phyloP scores from a whole-genome alignment of 805 yeast genomes.

The Nakazawaea molendinolei region DNA sequence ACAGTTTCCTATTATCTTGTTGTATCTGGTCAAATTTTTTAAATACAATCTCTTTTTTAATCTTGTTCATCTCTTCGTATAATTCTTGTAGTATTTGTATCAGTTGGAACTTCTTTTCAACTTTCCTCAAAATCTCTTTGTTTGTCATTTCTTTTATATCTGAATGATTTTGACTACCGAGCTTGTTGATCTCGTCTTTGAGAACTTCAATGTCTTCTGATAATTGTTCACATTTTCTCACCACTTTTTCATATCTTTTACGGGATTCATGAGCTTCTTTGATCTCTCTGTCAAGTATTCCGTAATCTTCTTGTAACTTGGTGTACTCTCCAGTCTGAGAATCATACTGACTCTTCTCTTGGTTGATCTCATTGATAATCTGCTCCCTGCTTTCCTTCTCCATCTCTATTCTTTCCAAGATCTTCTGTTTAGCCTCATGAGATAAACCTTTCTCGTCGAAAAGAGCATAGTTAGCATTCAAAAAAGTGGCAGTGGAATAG shows the following conservation, averaged over 20 bases:
- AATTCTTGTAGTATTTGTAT: slow-evolving; percentile 17
- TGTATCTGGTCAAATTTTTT: slow-evolving; percentile 28
- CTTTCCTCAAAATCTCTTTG: slow-evolving; percentile 24
- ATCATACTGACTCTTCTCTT: slow-evolving; percentile 14
- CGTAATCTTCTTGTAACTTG: slow-evolving; percentile 11
- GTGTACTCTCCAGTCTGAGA: slow-evolving; percentile 12
- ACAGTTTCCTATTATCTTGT: slow-evolving; percentile 28
- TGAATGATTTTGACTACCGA: slow-evolving; percentile 25
- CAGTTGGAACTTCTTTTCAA: slow-evolving; percentile 18
- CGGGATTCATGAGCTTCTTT: slow-evolving; percentile 15
- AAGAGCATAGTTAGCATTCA: slow-evolving; percentile 20
- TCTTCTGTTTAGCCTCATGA: slow-evolving; percentile 18
- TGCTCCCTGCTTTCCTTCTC: slow-evolving; percentile 8
- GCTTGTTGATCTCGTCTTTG: slow-evolving; percentile 32
- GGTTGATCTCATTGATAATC: slow-evolving; percentile 1
- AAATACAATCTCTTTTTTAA: slow-evolving; percentile 20
- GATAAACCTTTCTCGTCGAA: slow-evolving; percentile 28
- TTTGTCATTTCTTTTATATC: slow-evolving; percentile 4
- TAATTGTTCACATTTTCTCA: slow-evolving; percentile 21
- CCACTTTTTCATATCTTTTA: slow-evolving; percentile 18
- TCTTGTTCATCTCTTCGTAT: slow-evolving; percentile 20
- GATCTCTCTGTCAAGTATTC: slow-evolving; percentile 8
- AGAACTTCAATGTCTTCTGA: slow-evolving; percentile 26
- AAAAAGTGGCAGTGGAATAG: slow-evolving; percentile 32
- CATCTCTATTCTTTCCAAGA: slow-evolving; percentile 1